phyloP scores from a whole-genome alignment of 139 green algal genomes.

The Pleodorina starrii region DNA sequence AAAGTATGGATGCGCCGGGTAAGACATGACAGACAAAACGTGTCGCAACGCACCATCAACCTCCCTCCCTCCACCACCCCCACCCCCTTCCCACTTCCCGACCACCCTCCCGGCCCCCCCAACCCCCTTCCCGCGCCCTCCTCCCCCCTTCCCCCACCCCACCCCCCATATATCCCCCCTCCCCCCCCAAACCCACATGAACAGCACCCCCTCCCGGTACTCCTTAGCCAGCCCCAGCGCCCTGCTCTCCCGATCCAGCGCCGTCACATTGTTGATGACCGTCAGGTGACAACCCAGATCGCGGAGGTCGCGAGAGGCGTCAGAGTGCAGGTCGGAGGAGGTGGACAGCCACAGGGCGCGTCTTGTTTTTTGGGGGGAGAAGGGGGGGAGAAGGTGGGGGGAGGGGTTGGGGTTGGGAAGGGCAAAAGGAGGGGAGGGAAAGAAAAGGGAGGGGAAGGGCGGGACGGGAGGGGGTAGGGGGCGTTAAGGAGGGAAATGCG shows the following conservation, averaged over 20 bases:
- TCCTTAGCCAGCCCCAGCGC: conserved; percentile 79
- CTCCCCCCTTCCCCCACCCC: conserved; percentile 5
- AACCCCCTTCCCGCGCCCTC: not conserved
- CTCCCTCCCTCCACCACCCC: too few relatives aligned
- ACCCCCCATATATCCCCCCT: not conserved
- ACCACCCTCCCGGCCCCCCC: not conserved
- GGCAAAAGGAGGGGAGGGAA: not conserved
- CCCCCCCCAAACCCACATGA: conserved; percentile 71
- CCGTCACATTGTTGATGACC: conserved; percentile 73
- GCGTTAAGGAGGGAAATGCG: too few relatives aligned
- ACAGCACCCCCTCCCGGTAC: conserved; percentile 87
- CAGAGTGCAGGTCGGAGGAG: conserved; percentile 78
- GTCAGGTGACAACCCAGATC: conserved; percentile 78
- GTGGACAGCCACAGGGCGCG: conserved; percentile 83
- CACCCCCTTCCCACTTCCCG: too few relatives aligned
- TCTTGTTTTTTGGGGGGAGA: not conserved
- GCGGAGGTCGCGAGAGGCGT: conserved; percentile 79
- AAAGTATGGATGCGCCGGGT: too few relatives aligned
- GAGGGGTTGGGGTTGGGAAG: too few relatives aligned
- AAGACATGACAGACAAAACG: too few relatives aligned
- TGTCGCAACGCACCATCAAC: too few relatives aligned
- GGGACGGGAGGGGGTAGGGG: not conserved
- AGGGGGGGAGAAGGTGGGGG: not conserved
- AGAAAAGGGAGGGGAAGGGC: not conserved
- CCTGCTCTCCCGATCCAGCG: conserved; percentile 79